These are phyloP conservation scores for Fusarium sp. DNA, from an alignment of 2,329 filamentous ascomycete species.

Conservation along the genomic window DNA sequence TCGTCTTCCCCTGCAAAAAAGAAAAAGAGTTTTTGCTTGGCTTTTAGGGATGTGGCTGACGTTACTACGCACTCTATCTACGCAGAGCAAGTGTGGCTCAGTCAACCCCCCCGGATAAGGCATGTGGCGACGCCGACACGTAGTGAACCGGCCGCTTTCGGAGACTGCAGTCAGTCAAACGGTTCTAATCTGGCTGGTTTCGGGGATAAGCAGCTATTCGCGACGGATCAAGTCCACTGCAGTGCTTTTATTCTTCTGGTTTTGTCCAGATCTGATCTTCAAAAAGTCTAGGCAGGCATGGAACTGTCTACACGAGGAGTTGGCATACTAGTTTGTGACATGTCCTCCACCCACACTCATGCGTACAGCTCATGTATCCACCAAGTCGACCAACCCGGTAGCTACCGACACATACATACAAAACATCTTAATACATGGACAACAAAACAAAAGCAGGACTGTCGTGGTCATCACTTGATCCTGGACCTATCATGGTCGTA, in stretches of 20 bases:
- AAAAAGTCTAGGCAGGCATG: neutral
- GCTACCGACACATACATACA: neutral
- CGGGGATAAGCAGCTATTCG: constrained; percentile 26
- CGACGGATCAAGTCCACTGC: neutral
- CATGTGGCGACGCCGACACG: constrained; percentile 36
- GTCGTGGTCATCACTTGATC: constrained; percentile 29
- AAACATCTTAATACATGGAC: neutral
- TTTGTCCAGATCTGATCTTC: neutral
- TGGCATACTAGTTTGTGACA: constrained; percentile 22
- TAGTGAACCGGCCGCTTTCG: constrained; percentile 22
- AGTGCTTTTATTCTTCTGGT: constrained; percentile 6
- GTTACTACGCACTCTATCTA: neutral
- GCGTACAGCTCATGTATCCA: constrained; percentile 14
- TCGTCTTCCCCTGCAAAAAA: constrained; percentile 18
- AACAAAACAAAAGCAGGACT: constrained; percentile 1
- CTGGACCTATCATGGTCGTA: neutral
- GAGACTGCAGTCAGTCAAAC: constrained; percentile 9
- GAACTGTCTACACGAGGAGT: constrained; percentile 5
- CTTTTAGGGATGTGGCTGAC: constrained; percentile 29
- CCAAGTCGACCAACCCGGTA: neutral
- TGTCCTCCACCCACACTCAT: constrained; percentile 23
- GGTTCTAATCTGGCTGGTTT: constrained; percentile 25
- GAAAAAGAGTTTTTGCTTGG: constrained; percentile 20
- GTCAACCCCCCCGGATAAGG: constrained; percentile 9
- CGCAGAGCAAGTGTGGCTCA: constrained; percentile 27